Percentiles rank a stretch among this genome's conserved stretches.
Evolutionary conservation across 2,329 filamentous ascomycete genomes (phyloP).

Genomic region (Teratosphaeria pseudoeucalypti): DNA sequence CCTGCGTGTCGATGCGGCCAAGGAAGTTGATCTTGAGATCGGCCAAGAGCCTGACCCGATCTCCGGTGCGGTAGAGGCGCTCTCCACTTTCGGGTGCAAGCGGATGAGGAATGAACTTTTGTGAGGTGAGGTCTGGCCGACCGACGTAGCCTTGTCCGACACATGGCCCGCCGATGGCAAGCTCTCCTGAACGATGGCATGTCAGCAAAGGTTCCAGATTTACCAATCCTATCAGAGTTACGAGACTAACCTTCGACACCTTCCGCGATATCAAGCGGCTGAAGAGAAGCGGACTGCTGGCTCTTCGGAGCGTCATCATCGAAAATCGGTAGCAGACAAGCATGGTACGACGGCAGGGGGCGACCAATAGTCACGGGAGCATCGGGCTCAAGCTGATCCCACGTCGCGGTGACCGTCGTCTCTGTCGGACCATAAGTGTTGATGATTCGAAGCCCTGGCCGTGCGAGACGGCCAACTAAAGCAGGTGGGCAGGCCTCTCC

Average conservation of each 20-base stretch:
- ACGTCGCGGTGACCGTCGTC: not conserved
- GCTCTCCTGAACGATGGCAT: not conserved
- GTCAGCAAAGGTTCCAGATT: not conserved
- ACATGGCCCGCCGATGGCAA: not conserved
- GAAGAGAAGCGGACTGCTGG: not conserved
- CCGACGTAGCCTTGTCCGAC: not conserved
- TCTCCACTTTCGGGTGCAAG: slow-evolving; percentile 7
- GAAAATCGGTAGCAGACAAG: not conserved
- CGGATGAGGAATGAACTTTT: slow-evolving; percentile 16
- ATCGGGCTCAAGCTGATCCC: not conserved
- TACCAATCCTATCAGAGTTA: not conserved
- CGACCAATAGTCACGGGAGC: not conserved
- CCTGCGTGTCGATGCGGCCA: slow-evolving; percentile 72
- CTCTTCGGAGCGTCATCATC: not conserved
- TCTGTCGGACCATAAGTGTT: not conserved
- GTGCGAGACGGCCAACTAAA: not conserved
- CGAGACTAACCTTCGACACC: not conserved
- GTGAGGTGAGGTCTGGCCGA: slow-evolving; percentile 10
- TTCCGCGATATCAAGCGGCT: not conserved
- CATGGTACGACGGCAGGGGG: not conserved
- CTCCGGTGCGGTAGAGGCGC: slow-evolving; percentile 13
- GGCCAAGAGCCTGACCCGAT: slow-evolving; percentile 11
- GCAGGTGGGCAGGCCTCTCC: not conserved
- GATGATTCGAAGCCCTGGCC: not conserved
- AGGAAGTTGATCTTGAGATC: slow-evolving; percentile 38